Evolutionary conservation across 2,329 filamentous ascomycete species (phyloP).

Genomic region (Aspergillus uvarum): DNA sequence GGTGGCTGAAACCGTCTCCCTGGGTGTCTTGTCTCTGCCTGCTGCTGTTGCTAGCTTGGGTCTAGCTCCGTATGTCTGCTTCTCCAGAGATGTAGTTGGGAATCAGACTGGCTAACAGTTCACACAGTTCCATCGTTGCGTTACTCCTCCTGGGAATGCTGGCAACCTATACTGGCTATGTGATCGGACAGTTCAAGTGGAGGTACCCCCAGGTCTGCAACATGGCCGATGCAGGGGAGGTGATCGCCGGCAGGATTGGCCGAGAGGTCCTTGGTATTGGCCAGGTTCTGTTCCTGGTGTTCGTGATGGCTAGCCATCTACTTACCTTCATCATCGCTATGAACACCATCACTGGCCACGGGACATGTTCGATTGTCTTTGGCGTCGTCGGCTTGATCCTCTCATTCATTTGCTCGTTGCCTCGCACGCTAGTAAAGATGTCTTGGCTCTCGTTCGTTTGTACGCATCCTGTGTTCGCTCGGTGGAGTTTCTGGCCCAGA

Average conservation of each 20-base stretch:
- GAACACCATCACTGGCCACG: conserved; percentile 62
- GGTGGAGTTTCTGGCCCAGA: too few relatives aligned
- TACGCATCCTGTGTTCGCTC: conserved; percentile 11
- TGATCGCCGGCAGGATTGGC: conserved; percentile 61
- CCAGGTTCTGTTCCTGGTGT: conserved; percentile 64
- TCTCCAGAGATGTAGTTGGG: background rate
- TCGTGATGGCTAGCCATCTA: conserved; percentile 70
- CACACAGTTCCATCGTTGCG: conserved; percentile 41
- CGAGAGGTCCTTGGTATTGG: conserved; percentile 63
- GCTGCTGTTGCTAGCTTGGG: conserved; percentile 54
- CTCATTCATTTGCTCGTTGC: conserved; percentile 60
- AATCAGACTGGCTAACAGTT: background rate
- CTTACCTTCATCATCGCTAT: conserved; percentile 70
- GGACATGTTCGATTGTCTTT: conserved; percentile 64
- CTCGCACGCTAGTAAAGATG: conserved; percentile 62
- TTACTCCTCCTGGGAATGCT: conserved; percentile 55
- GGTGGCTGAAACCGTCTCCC: conserved; percentile 60
- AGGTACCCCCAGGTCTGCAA: conserved; percentile 60
- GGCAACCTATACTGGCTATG: conserved; percentile 61
- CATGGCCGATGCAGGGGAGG: conserved; percentile 66
- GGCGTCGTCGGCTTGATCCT: conserved; percentile 59
- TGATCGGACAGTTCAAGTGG: conserved; percentile 60
- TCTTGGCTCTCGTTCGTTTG: conserved; percentile 62
- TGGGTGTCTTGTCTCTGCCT: conserved; percentile 58
- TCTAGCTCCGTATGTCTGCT: conserved; percentile 47